A percentile compares a stretch with the other conserved stretches of the same genome.
Conservation (phyloP, 1,139 yeast genomes). For the Geotrichum klebahnii region DNA sequence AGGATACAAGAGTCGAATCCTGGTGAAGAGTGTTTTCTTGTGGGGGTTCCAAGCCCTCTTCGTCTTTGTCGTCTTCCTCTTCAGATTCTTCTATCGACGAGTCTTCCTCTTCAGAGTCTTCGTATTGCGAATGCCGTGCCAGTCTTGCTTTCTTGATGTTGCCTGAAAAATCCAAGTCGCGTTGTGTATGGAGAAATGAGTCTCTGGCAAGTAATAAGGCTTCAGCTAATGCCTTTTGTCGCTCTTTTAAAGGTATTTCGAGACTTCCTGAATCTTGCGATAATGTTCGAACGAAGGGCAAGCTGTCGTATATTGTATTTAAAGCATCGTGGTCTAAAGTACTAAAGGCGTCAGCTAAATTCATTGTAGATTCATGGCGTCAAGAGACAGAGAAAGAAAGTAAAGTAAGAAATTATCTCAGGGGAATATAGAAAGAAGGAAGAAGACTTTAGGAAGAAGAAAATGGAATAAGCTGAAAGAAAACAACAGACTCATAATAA, state of each 20-base stretch:
- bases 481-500: no score
- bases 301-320: conserved; percentile 12
- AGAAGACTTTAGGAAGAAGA: no score
- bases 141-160: neutral
- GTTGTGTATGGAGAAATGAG: neutral
- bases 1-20: neutral
- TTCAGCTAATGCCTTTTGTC: conserved; percentile 19
- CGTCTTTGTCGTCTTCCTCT: conserved; percentile 4
- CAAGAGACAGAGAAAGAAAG: neutral
- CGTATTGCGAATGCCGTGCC: neutral
- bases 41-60: neutral
- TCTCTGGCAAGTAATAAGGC: conserved; percentile 17
- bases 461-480: no score
- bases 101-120: neutral
- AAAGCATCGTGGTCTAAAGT: conserved; percentile 18
- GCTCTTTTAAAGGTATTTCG: neutral
- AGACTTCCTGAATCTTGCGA: conserved; percentile 5
- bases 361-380: conserved; percentile 7
- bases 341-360: conserved; percentile 17
- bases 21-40: neutral
- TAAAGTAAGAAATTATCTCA: neutral
- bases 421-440: neutral
- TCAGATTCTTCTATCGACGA: neutral
- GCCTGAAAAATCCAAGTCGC: neutral
- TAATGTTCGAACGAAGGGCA: conserved; percentile 17